Percentiles rank a stretch among this genome's conserved stretches.
phyloP scores from a whole-genome alignment of 495 filamentous ascomycete genomes.

The Neurospora tetrasperma region DNA sequence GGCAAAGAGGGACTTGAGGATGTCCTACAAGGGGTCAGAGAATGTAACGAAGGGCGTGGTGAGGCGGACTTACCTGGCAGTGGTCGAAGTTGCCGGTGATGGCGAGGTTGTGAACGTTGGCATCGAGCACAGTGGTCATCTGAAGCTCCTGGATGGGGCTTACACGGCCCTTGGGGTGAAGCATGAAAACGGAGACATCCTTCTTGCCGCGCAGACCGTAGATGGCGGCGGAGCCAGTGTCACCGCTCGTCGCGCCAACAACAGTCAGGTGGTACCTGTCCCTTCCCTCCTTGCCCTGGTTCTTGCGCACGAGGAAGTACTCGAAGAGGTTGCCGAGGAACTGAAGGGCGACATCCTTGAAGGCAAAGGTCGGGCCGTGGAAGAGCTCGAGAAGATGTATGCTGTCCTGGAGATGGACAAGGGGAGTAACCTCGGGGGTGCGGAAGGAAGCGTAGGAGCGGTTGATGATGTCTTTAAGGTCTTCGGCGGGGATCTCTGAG shows the following conservation, averaged over 20 bases:
- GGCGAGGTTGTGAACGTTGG: conserved; percentile 81
- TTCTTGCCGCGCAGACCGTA: conserved; percentile 96
- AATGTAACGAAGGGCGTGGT: background rate
- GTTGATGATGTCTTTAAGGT: conserved; percentile 71
- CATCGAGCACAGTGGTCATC: conserved; percentile 84
- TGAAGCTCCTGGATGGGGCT: conserved; percentile 85
- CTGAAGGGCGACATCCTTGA: conserved; percentile 87
- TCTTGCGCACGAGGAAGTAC: conserved; percentile 81
- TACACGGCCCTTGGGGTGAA: conserved; percentile 75
- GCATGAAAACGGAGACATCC: conserved; percentile 85
- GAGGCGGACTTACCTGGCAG: conserved; percentile 53
- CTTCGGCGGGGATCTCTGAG: conserved; percentile 67
- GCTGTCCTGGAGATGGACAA: conserved; percentile 59
- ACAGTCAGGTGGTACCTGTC: conserved; percentile 82
- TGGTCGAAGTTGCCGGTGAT: conserved; percentile 89
- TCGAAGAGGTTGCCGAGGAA: conserved; percentile 94
- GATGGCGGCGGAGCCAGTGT: conserved; percentile 91
- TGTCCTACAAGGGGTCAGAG: conserved; percentile 44
- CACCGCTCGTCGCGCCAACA: conserved; percentile 84
- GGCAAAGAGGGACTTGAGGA: conserved; percentile 84
- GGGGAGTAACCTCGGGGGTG: conserved; percentile 57
- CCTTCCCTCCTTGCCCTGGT: conserved; percentile 57
- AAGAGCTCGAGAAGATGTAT: conserved; percentile 87
- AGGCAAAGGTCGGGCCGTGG: conserved; percentile 93
- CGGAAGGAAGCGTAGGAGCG: conserved; percentile 84